These are phyloP conservation scores for Lithocarpus polystachyus DNA, from an alignment of 306 rosid genomes.

Conservation along the genomic window DNA sequence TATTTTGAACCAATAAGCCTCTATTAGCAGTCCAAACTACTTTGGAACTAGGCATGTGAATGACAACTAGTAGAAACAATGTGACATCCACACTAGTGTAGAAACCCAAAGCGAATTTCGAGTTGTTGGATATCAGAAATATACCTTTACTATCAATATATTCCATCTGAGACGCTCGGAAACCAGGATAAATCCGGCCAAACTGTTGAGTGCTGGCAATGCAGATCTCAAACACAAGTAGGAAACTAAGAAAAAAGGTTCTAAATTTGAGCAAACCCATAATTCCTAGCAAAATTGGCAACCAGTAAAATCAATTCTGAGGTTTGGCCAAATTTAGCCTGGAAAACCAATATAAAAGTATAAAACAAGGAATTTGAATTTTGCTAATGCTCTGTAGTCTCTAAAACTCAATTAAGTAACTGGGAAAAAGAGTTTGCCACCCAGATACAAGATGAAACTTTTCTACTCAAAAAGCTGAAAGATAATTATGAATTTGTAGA, in stretches of 20 bases:
- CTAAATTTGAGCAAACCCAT: neutral
- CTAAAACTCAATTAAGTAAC: neutral
- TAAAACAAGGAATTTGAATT: neutral
- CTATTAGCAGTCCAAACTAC: conserved; percentile 40
- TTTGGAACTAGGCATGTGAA: conserved; percentile 26
- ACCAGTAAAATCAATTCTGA: neutral
- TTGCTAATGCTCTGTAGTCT: neutral
- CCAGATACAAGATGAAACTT: neutral
- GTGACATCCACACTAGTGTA: conserved; percentile 14
- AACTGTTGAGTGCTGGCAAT: conserved; percentile 17
- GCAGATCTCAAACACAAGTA: conserved; percentile 11
- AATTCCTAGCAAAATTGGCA: neutral
- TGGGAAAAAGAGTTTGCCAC: neutral
- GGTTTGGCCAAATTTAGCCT: neutral
- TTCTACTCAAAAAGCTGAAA: neutral
- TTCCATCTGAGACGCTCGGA: conserved; percentile 28
- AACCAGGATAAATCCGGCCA: conserved; percentile 30
- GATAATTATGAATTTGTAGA: neutral
- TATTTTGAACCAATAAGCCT: conserved; percentile 4
- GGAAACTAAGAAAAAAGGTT: conserved; percentile 5
- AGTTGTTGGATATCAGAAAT: conserved; percentile 32
- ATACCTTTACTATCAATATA: conserved; percentile 19
- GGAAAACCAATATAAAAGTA: neutral
- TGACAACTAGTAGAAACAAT: conserved; percentile 29
- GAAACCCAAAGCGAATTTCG: conserved; percentile 32